Evolutionary conservation across 2,329 filamentous ascomycete species (phyloP), one percentile per base, ranked within the genome.

Genomic region (Neopestalotiopsis sp.): DNA sequence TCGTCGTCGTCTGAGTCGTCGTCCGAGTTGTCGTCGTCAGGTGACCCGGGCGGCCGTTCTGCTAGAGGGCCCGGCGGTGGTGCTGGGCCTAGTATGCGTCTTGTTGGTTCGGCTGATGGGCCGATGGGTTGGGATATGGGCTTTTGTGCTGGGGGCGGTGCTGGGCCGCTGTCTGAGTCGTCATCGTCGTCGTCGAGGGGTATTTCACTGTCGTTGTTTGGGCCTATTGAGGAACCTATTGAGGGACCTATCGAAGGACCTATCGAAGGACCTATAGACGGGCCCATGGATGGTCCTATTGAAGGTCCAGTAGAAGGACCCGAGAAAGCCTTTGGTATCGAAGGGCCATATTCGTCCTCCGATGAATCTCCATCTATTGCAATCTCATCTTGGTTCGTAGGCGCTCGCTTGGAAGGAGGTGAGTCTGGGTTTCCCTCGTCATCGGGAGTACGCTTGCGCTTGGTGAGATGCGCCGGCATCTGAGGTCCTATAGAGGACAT

Each of bases 401-500:
- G 88, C 5, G 71, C 66, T 67, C 62, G 84, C 74, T 90, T 90
- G 66, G 79, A 72, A 4, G 83, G 83, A 49, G 83, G 85, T 6
- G 82, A 82, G 40, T 78, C 76, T 65, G 80, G 71, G 20, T 73
- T 73, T 20, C 75, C 74, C 62, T 82, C 80, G 62, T 84, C 79
- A 56, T 84, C 82, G 4, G 82, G 74, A 4, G 83, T 85, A 75
- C 88, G 88, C 75, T 90, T 91, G 75, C 89, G 86, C 78, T 91
- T 91, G 42, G 88, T 77, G 57, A 92, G 85, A 71, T 92, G 89
- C 4, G 91, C 86, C 13, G 93, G 92, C 30, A 94, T 79, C 70
- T 90, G 85, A 14, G 93, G 92, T 5, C 92, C 92, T 76, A 93
- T 90, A 42, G 88, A 89, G 65, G 90, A 83, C 91, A 93, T 93